Base-by-base conservation (phyloP, 768 basidiomycete genomes). In the Russula sp. region DNA sequence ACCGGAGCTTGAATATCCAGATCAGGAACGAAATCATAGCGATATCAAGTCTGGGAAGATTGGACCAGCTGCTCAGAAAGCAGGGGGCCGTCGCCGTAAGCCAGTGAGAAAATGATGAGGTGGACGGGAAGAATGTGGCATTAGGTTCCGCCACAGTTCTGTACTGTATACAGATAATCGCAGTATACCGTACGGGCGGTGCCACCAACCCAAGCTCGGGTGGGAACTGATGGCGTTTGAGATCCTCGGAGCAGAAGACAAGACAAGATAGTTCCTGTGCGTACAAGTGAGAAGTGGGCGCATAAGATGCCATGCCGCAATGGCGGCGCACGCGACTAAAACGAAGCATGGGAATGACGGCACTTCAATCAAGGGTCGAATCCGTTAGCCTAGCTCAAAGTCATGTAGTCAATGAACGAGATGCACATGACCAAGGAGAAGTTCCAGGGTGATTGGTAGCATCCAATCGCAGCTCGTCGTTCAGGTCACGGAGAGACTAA, bases 21-120 rank as follows among this genome's bases (percentile, higher is more conserved):
- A 42, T 74, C 49, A 68, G 59, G 65, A 59, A 66, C 61, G 72
- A 73, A 49, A 61, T 45, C 48, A 63, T 65, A 20, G 60, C 55
- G 46, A 72, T 68, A 48, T 73, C 68, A 55, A 53, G 45, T 41
- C 36, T 73, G 71, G 62, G 68, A 67, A 39, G 70, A 69, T 22
- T 72, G 73, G 53, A 57, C 65, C 69, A 8, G 77, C 81, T 11
- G 76, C 79, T 22, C 71, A 73, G 48, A 86, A 79, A 68, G 79
- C 81, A 7, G 87, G 85, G 0, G 86, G 86, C 11, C 83, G 81
- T 69, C 79, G 87, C 70, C 80, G 86, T 65, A 85, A 85, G 70
- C 78, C 73, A 7, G 75, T 78, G 20, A 80, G 73, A 72, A 81
- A 76, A 70, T 78, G 83, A 70, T 81, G 71, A 73, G 11, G 45